Percentiles rank a stretch among this genome's conserved stretches.
These are phyloP conservation scores for Diutina mesorugosa DNA, from an alignment of 1,139 yeast genomes.

Conservation along the genomic window DNA sequence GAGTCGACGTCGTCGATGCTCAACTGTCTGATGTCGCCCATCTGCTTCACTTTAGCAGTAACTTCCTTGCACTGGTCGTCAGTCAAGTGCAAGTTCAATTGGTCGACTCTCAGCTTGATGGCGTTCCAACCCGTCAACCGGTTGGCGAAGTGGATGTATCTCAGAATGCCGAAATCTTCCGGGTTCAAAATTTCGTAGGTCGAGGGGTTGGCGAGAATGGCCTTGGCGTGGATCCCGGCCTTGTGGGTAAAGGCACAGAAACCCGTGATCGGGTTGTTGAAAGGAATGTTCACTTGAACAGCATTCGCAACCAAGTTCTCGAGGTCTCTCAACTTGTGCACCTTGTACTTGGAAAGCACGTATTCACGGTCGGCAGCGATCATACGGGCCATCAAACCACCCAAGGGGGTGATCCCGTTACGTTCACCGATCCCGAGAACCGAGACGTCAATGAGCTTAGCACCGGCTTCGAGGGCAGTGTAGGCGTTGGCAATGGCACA, in stretches of 20 bases:
- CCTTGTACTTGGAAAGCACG: conserved; percentile 42
- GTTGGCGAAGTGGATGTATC: conserved; percentile 48
- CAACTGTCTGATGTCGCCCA: conserved; percentile 42
- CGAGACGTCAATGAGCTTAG: conserved; percentile 42
- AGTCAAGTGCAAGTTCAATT: conserved; percentile 32
- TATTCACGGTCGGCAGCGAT: conserved; percentile 47
- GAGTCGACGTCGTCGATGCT: conserved; percentile 37
- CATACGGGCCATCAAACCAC: conserved; percentile 54
- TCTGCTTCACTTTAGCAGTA: conserved; percentile 37
- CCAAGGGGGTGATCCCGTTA: conserved; percentile 47
- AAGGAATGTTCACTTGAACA: conserved; percentile 44
- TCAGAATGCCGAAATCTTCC: conserved; percentile 41
- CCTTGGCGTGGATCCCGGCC: conserved; percentile 52
- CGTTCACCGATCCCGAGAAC: conserved; percentile 51
- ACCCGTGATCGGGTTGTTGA: conserved; percentile 49
- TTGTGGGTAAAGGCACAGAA: conserved; percentile 53
- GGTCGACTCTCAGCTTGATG: conserved; percentile 34
- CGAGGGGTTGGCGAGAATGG: conserved; percentile 46
- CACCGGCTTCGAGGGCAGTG: conserved; percentile 52
- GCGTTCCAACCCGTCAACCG: conserved; percentile 47
- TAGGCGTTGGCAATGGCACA: conserved; percentile 52
- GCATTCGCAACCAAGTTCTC: conserved; percentile 47
- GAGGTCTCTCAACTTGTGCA: conserved; percentile 40
- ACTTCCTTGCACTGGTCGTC: conserved; percentile 48
- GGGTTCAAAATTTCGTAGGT: conserved; percentile 47